Conservation (phyloP, 2,329 filamentous ascomycete species). For the Fusarium subglutinans region DNA sequence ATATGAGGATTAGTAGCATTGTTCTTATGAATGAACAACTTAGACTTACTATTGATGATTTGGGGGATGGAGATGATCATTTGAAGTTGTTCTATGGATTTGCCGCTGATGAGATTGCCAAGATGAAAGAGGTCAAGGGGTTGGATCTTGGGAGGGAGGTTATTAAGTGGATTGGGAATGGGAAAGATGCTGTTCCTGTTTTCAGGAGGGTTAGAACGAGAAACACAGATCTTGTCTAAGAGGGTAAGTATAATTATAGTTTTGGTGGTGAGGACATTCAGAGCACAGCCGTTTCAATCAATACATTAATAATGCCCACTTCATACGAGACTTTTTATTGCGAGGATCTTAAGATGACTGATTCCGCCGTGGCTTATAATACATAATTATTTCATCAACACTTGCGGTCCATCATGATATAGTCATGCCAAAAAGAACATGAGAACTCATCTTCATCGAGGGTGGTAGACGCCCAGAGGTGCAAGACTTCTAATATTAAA, state of each 20-base stretch:
- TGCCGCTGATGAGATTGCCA: conserved; percentile 14
- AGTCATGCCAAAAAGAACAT: no score
- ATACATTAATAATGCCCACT: background rate
- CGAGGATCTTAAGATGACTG: background rate
- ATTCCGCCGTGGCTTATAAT: background rate
- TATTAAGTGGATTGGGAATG: background rate
- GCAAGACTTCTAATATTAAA: no score
- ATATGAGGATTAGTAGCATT: conserved; percentile 9
- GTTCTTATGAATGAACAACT: conserved; percentile 20
- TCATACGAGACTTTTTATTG: background rate
- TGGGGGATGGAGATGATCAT: background rate
- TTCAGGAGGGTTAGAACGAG: background rate
- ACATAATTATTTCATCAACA: background rate
- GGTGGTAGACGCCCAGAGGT: background rate
- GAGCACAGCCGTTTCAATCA: background rate
- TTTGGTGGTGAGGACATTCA: background rate
- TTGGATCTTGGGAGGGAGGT: conserved; percentile 8
- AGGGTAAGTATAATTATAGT: background rate
- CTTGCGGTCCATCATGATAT: no score
- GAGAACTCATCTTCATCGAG: background rate
- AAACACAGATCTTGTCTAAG: background rate
- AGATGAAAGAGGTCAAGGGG: background rate
- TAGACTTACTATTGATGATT: conserved; percentile 2
- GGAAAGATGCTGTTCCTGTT: background rate
- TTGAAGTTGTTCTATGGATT: conserved; percentile 22